These are phyloP conservation scores for Cytospora piceae DNA, from an alignment of 2,329 filamentous ascomycete genomes.

Conservation along the genomic window DNA sequence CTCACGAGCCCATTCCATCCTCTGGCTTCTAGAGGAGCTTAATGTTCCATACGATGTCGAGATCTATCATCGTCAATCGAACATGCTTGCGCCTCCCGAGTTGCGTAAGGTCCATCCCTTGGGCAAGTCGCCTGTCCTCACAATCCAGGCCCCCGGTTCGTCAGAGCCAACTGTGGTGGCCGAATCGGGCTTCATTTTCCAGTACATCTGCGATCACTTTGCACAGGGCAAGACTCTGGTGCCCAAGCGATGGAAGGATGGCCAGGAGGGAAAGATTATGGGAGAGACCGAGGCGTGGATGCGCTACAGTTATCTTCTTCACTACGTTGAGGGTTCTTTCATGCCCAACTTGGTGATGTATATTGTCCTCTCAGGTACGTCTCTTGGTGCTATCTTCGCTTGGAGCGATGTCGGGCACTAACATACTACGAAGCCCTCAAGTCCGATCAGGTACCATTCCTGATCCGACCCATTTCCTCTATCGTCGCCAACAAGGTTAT, in stretches of 20 bases:
- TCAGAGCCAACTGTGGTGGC: conserved; percentile 65
- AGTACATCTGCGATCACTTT: conserved; percentile 77
- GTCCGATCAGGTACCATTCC: conserved; percentile 52
- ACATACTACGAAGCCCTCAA: conserved; percentile 44
- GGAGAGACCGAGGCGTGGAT: conserved; percentile 65
- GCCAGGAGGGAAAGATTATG: conserved; percentile 59
- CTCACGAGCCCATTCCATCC: conserved; percentile 79
- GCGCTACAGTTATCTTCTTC: conserved; percentile 70
- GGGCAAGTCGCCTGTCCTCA: conserved; percentile 83
- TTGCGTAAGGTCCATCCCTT: conserved; percentile 80
- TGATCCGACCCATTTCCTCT: conserved; percentile 55
- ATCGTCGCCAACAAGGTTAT: conserved; percentile 50
- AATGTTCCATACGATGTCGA: conserved; percentile 79
- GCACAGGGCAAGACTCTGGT: conserved; percentile 50
- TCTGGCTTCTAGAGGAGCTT: conserved; percentile 87
- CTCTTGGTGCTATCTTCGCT: not conserved
- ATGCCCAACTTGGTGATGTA: conserved; percentile 72
- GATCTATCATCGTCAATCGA: conserved; percentile 69
- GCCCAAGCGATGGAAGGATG: conserved; percentile 59
- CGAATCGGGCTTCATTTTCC: conserved; percentile 79
- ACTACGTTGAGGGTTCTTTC: conserved; percentile 83
- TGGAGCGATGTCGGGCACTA: not conserved
- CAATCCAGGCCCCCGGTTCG: conserved; percentile 53
- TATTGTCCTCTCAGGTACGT: conserved; percentile 60
- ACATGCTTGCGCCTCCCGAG: conserved; percentile 70